Evolutionary conservation across 2,329 filamentous ascomycete species (phyloP).

Genomic region (Fusarium sp.): DNA sequence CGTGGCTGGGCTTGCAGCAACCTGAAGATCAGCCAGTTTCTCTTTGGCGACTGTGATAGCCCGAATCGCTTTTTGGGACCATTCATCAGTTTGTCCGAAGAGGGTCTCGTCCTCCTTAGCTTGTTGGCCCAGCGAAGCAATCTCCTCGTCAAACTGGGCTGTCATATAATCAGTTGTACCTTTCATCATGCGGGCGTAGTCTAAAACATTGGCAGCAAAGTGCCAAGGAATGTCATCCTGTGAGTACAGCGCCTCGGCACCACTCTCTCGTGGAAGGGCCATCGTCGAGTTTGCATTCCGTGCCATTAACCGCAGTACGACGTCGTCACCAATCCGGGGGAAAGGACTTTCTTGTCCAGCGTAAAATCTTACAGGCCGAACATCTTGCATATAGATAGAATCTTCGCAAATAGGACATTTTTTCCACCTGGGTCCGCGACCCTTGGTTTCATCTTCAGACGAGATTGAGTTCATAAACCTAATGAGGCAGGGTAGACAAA

Average conservation of each 20-base stretch:
- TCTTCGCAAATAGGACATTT: constrained; percentile 98
- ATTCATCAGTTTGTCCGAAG: constrained; percentile 92
- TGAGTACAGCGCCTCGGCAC: constrained; percentile 71
- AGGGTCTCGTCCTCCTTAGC: constrained; percentile 89
- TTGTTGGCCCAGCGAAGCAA: constrained; percentile 76
- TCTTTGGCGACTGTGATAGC: constrained; percentile 79
- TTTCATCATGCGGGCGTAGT: constrained; percentile 96
- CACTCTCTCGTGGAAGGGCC: constrained; percentile 83
- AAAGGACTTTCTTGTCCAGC: constrained; percentile 83
- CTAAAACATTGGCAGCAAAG: constrained; percentile 89
- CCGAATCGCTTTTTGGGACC: constrained; percentile 84
- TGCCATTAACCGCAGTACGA: constrained; percentile 86
- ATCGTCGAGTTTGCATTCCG: constrained; percentile 82
- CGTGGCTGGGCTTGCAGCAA: constrained; percentile 22
- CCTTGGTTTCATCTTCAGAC: constrained; percentile 72
- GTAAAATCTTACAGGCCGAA: constrained; percentile 89
- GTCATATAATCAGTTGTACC: constrained; percentile 89
- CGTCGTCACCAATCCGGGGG: constrained; percentile 85
- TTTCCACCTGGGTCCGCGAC: constrained; percentile 82
- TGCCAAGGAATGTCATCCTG: constrained; percentile 91
- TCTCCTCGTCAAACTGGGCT: constrained; percentile 80
- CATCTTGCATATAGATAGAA: constrained; percentile 89
- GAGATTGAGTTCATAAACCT: constrained; percentile 91
- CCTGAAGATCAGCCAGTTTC: constrained; percentile 63
- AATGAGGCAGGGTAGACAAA: constrained; percentile 91